A percentile compares a stretch with the other conserved stretches of the same genome.
Conservation (phyloP, 352 stramenopile genomes). For the Globisporangium alternatum region DNA sequence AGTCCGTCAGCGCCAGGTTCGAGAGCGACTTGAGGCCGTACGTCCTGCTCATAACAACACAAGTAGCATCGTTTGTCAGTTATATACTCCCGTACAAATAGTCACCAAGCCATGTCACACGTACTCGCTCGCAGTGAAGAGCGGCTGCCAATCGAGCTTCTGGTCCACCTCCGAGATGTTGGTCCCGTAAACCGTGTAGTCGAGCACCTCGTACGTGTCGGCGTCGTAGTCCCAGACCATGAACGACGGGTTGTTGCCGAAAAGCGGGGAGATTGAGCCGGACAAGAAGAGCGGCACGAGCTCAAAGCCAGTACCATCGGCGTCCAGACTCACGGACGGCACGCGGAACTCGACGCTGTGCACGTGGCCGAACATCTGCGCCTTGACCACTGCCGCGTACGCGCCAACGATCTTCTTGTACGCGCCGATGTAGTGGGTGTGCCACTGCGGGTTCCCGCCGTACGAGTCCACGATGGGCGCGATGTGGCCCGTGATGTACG, state of each 20-base stretch:
- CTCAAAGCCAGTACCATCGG: conserved; percentile 18
- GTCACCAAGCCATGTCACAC: background rate
- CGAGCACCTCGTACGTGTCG: conserved; percentile 62
- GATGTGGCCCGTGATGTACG: conserved; percentile 91
- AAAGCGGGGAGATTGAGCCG: conserved; percentile 86
- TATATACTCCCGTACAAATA: background rate
- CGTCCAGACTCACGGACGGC: conserved; percentile 23
- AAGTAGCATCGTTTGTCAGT: background rate
- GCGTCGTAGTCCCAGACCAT: conserved; percentile 78
- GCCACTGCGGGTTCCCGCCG: conserved; percentile 78
- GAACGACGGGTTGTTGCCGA: conserved; percentile 90
- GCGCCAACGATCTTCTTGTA: conserved; percentile 77
- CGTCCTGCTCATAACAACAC: conserved; percentile 15
- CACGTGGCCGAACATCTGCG: conserved; percentile 90
- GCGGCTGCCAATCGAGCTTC: conserved; percentile 41
- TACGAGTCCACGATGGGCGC: conserved; percentile 88
- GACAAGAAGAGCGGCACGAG: conserved; percentile 76
- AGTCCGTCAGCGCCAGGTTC: conserved; percentile 31
- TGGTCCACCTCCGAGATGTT: conserved; percentile 50
- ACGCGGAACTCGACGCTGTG: conserved; percentile 91
- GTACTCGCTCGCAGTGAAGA: conserved; percentile 49
- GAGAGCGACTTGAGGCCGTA: conserved; percentile 63
- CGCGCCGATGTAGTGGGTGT: conserved; percentile 71
- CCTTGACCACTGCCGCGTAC: conserved; percentile 69
- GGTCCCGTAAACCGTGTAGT: conserved; percentile 75